Evolutionary conservation across 768 basidiomycete genomes (phyloP).

Genomic region (Amylocystis lapponica): DNA sequence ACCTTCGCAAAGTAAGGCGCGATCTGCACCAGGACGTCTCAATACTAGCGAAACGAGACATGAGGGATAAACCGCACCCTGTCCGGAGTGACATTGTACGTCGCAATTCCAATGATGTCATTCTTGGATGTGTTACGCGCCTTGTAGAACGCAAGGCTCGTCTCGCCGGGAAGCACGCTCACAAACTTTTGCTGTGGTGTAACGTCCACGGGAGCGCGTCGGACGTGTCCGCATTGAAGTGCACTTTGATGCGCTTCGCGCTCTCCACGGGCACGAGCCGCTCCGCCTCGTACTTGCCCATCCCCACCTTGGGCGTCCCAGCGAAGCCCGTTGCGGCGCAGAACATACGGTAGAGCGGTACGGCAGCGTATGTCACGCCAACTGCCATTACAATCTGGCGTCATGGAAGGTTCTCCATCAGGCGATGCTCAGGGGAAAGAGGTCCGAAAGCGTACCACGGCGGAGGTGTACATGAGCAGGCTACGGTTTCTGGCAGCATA

Average conservation of each 20-base stretch:
- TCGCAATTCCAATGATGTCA: conserved; percentile 97
- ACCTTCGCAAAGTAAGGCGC: conserved; percentile 99
- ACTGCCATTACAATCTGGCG: conserved; percentile 68
- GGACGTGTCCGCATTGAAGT: conserved; percentile 91
- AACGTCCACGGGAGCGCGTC: conserved; percentile 93
- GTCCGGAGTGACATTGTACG: conserved; percentile 98
- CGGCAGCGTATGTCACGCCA: conserved; percentile 93
- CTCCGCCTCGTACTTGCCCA: conserved; percentile 79
- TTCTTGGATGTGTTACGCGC: conserved; percentile 80
- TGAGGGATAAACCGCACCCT: conserved; percentile 62
- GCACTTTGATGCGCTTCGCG: conserved; percentile 79
- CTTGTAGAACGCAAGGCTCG: conserved; percentile 92
- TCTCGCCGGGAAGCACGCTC: conserved; percentile 90
- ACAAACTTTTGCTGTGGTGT: conserved; percentile 88
- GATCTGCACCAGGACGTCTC: too few species aligned
- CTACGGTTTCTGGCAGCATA: conserved; percentile 62
- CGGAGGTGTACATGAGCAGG: conserved; percentile 79
- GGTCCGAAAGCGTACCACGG: conserved; percentile 61
- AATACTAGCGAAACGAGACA: too few species aligned
- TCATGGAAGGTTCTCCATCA: conserved; percentile 2
- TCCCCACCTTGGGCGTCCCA: conserved; percentile 87
- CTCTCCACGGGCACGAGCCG: conserved; percentile 71
- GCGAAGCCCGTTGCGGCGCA: conserved; percentile 97
- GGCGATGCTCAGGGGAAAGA: background rate
- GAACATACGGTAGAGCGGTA: conserved; percentile 96